Evolutionary conservation across 495 filamentous ascomycete genomes (phyloP).

Genomic region (Xylaria venustula): DNA sequence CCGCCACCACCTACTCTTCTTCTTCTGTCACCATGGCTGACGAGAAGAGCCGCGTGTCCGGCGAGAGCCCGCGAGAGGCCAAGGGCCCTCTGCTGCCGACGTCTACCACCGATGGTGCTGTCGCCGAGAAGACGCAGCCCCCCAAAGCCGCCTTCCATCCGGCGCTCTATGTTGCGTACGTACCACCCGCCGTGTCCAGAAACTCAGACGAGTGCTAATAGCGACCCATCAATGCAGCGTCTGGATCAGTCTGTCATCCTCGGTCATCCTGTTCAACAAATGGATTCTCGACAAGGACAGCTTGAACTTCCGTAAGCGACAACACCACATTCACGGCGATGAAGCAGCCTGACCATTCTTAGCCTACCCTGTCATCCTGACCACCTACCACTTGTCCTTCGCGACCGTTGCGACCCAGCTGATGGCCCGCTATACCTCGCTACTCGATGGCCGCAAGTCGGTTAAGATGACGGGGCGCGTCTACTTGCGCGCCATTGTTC

Average conservation of each 20-base stretch:
- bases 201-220: neutral
- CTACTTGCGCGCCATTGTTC: slow-evolving; percentile 87
- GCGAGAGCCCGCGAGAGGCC: slow-evolving; percentile 61
- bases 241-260: slow-evolving; percentile 91
- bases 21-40: slow-evolving; percentile 53
- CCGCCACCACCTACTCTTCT: slow-evolving; percentile 17
- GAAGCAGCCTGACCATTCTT: slow-evolving; percentile 27
- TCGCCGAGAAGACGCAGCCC: slow-evolving; percentile 52
- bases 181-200: slow-evolving; percentile 19
- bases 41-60: slow-evolving; percentile 78
- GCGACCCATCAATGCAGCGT: slow-evolving; percentile 50
- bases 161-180: slow-evolving; percentile 85
- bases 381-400: slow-evolving; percentile 89
- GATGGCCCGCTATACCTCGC: slow-evolving; percentile 76
- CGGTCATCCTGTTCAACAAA: slow-evolving; percentile 98
- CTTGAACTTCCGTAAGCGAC: slow-evolving; percentile 73
- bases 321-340: neutral
- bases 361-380: slow-evolving; percentile 73
- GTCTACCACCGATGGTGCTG: slow-evolving; percentile 66
- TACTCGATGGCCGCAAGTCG: slow-evolving; percentile 85
- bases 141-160: slow-evolving; percentile 71
- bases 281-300: slow-evolving; percentile 89
- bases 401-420: slow-evolving; percentile 89
- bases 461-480: slow-evolving; percentile 93
- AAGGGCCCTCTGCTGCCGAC: slow-evolving; percentile 70